Evolutionary conservation across 768 basidiomycete genomes (phyloP).

Genomic region (Floccularia luteovirens): DNA sequence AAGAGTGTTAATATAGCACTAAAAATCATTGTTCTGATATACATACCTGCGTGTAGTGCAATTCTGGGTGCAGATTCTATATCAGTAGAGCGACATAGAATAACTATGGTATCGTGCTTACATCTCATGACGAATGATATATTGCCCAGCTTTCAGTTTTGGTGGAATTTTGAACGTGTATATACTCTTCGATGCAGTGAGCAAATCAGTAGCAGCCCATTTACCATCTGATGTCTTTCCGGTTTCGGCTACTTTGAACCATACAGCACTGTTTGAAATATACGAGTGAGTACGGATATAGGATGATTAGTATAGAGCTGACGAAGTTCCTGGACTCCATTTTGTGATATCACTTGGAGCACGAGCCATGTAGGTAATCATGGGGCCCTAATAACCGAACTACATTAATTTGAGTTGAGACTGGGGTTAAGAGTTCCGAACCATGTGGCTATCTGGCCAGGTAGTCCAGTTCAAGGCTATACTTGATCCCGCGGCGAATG

Average conservation of each 20-base stretch:
- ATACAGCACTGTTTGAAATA: constrained; percentile 27
- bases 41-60: constrained; percentile 26
- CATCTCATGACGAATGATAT: constrained; percentile 43
- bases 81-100: neutral
- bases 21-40: neutral
- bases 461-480: constrained; percentile 34
- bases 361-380: constrained; percentile 39
- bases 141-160: constrained; percentile 37
- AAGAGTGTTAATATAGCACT: neutral
- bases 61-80: constrained; percentile 17
- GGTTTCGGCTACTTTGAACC: constrained; percentile 42
- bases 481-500: constrained; percentile 30
- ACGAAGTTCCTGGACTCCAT: constrained; percentile 35
- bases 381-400: constrained; percentile 21
- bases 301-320: constrained; percentile 2
- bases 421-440: constrained; percentile 2
- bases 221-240: constrained; percentile 36
- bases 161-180: constrained; percentile 40
- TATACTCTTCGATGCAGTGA: constrained; percentile 28
- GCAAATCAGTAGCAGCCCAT: constrained; percentile 35
- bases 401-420: neutral
- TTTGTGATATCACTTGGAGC: constrained; percentile 35
- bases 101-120: constrained; percentile 9
- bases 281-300: neutral
- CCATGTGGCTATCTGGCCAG: constrained; percentile 25